phyloP scores from a whole-genome alignment of 2,329 filamentous ascomycete species.

The Colletotrichum sp. region DNA sequence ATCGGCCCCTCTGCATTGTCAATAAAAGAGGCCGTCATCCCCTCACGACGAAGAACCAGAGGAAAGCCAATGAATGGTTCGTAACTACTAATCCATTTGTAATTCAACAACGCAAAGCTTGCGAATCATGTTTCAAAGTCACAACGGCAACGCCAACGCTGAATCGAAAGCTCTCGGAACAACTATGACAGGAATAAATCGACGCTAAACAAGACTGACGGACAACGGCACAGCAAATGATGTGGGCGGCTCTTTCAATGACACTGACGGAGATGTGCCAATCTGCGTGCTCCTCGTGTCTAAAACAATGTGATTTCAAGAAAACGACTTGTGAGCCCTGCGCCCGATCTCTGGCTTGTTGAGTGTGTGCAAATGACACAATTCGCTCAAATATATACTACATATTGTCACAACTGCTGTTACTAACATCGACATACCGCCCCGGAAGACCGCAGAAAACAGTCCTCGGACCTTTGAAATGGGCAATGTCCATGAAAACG shows the following conservation, averaged over 20 bases:
- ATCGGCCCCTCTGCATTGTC: too few relatives aligned
- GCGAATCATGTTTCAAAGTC: neutral
- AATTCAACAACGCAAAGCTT: too few relatives aligned
- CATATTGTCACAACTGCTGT: neutral
- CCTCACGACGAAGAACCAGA: too few relatives aligned
- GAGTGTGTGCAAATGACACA: neutral
- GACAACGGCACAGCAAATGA: neutral
- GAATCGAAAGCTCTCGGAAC: neutral
- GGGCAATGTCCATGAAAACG: neutral
- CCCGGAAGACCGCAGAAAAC: neutral
- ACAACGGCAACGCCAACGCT: neutral
- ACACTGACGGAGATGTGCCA: neutral
- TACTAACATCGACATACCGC: neutral
- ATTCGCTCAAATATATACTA: neutral
- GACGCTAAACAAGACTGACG: neutral
- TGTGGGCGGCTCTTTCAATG: neutral
- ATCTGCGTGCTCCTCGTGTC: neutral
- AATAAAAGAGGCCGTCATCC: too few relatives aligned
- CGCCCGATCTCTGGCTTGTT: too few relatives aligned
- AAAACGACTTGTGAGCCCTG: too few relatives aligned
- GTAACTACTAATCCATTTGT: too few relatives aligned
- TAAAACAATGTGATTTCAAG: neutral
- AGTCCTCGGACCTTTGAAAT: neutral
- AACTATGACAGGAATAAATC: neutral
- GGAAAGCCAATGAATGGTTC: too few relatives aligned